Evolutionary conservation across 1,139 yeast species (phyloP).

Genomic region (Candida buenavistaensis): DNA sequence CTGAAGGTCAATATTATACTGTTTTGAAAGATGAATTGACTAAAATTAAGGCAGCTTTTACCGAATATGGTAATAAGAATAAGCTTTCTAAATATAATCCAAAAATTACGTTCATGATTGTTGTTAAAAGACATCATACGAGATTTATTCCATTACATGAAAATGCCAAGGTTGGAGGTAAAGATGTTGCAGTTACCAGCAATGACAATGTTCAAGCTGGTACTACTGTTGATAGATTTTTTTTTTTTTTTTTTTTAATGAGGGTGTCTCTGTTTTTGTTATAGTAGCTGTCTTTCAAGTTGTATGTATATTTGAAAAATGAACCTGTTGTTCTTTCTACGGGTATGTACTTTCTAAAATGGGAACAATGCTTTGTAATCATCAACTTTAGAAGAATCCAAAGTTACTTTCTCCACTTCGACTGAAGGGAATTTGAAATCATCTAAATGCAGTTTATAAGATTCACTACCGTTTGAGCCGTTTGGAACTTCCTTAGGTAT

Average conservation of each 20-base stretch:
- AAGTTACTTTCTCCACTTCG: slow-evolving; percentile 19
- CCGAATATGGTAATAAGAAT: slow-evolving; percentile 12
- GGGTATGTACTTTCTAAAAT: slow-evolving; percentile 1
- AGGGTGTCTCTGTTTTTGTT: slow-evolving; percentile 9
- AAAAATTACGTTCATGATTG: slow-evolving; percentile 14
- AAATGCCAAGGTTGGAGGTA: slow-evolving; percentile 10
- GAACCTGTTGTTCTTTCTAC: no score
- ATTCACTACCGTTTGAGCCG: neutral
- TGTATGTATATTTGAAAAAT: neutral
- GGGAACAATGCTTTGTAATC: slow-evolving; percentile 21
- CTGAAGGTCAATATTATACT: slow-evolving; percentile 16
- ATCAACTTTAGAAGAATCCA: slow-evolving; percentile 29
- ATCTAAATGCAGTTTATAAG: neutral
- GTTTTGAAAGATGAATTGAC: slow-evolving; percentile 15
- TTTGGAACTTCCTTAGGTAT: neutral
- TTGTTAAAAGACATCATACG: slow-evolving; percentile 16
- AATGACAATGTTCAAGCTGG: slow-evolving; percentile 16
- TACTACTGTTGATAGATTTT: slow-evolving; percentile 13
- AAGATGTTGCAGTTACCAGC: slow-evolving; percentile 13
- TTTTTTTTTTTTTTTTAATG: no score
- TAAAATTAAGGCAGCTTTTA: slow-evolving; percentile 13
- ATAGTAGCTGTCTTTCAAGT: neutral
- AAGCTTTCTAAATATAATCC: slow-evolving; percentile 11
- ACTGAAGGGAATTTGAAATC: slow-evolving; percentile 32
- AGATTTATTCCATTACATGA: slow-evolving; percentile 15